Evolutionary conservation across 2,329 filamentous ascomycete species (phyloP).

Genomic region (Aspergillus ruber): DNA sequence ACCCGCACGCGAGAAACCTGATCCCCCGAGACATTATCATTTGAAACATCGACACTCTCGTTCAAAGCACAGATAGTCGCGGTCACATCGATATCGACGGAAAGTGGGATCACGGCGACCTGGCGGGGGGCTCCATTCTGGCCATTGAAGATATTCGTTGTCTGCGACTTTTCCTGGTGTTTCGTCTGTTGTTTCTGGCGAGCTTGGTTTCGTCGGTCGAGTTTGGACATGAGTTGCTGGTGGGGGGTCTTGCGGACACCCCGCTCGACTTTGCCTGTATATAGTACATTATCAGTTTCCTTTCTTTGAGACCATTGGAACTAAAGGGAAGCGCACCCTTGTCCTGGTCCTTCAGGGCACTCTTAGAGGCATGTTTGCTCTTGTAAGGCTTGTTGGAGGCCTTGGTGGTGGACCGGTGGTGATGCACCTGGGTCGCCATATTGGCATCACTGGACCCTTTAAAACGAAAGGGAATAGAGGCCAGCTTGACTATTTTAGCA

Average conservation of each 20-base stretch:
- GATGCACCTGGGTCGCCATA: conserved; percentile 68
- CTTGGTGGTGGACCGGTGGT: conserved; percentile 91
- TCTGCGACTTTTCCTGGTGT: conserved; percentile 72
- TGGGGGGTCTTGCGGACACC: conserved; percentile 79
- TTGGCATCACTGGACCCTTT: conserved; percentile 61
- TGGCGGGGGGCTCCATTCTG: conserved; percentile 80
- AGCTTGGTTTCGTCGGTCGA: conserved; percentile 89
- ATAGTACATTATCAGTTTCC: background rate
- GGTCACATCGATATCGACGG: conserved; percentile 61
- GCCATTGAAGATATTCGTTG: conserved; percentile 76
- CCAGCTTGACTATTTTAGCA: conserved; percentile 21
- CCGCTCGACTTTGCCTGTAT: conserved; percentile 70
- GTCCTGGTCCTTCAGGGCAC: conserved; percentile 71
- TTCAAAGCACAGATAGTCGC: conserved; percentile 66
- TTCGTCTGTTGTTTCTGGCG: conserved; percentile 83
- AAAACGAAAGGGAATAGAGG: conserved; percentile 73
- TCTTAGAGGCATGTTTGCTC: conserved; percentile 82
- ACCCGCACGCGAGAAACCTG: conserved; percentile 61
- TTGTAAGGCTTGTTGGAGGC: conserved; percentile 84
- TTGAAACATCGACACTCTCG: conserved; percentile 69
- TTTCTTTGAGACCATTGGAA: too few relatives aligned
- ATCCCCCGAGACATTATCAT: conserved; percentile 51
- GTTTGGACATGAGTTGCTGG: conserved; percentile 95
- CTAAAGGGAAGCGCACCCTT: conserved; percentile 57
- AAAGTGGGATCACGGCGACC: conserved; percentile 81